Base-by-base conservation (phyloP, 352 stramenopile species). In the Phytophthora nicotianae region DNA sequence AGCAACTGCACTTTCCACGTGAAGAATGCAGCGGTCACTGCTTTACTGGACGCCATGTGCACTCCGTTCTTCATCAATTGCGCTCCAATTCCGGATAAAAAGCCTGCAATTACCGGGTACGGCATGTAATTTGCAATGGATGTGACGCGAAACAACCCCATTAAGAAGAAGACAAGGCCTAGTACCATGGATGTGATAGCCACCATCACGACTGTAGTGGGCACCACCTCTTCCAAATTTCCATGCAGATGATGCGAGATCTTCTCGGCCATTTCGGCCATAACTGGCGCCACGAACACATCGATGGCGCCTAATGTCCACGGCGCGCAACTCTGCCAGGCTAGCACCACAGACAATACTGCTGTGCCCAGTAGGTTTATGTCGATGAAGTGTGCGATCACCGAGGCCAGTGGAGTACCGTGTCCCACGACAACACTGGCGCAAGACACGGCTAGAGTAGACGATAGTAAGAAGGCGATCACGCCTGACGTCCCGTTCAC, bases 121-220 rank as follows among this genome's bases (percentile, higher is more conserved):
- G 86, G 86, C 72, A 92, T 90, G 65, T 94, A 94, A 52, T 94
- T 91, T 8, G 84, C 81, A 57, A 92, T 88, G 0, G 83, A 89
- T 21, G 86, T 92, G 40, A 91, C 72, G 24, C 81, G 74, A 41
- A 88, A 83, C 14, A 81, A 46, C 10, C 86, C 86, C 78, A 94
- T 90, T 27, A 80, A 35, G 40, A 87, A 79, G 51, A 94, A 89
- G 0, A 90, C 74, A 3, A 78, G 26, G 0, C 86, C 86, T 26
- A 94, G 63, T 8, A 90, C 53, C 14, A 79, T 67, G 16, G 86
- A 94, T 14, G 86, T 87, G 2, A 90, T 50, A 1, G 83, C 79
- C 20, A 91, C 77, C 76, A 90, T 90, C 35, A 94, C 63, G 2
- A 94, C 69, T 0, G 80, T 84, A 24, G 86, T 94, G 0, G 86